phyloP scores from a whole-genome alignment of 768 basidiomycete species.

The Steccherinum ochraceum region DNA sequence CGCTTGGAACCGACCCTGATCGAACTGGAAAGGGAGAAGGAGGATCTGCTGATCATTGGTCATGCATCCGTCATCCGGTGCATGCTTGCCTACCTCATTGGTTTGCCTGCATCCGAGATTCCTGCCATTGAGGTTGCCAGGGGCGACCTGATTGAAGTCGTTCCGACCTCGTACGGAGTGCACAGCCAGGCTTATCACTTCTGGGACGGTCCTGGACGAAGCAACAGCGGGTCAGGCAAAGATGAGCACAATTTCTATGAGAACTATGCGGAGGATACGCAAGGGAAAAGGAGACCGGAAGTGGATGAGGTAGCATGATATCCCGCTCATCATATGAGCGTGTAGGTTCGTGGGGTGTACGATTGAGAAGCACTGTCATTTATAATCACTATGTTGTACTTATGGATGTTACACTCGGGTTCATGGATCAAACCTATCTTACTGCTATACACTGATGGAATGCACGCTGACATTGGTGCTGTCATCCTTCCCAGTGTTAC shows the following conservation, averaged over 20 bases:
- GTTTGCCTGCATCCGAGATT: slow-evolving; percentile 91
- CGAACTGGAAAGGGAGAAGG: slow-evolving; percentile 90
- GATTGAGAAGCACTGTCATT: too few species aligned
- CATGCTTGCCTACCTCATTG: slow-evolving; percentile 87
- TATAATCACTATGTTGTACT: too few species aligned
- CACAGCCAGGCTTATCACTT: slow-evolving; percentile 85
- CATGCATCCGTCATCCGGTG: slow-evolving; percentile 98
- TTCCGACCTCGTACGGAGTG: slow-evolving; percentile 86
- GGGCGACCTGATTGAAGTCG: slow-evolving; percentile 92
- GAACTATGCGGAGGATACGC: slow-evolving; percentile 62
- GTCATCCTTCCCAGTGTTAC: slow-evolving; percentile 11
- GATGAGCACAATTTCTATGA: slow-evolving; percentile 83
- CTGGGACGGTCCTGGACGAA: slow-evolving; percentile 82
- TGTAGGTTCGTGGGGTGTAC: not conserved
- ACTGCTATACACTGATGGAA: not conserved
- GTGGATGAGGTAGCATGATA: slow-evolving; percentile 4
- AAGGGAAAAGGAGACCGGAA: slow-evolving; percentile 26
- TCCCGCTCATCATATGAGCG: too few species aligned
- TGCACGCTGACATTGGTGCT: not conserved
- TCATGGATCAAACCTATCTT: too few species aligned
- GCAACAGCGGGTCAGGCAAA: slow-evolving; percentile 33
- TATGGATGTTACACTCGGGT: too few species aligned
- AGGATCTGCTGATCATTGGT: slow-evolving; percentile 93
- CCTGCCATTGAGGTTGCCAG: slow-evolving; percentile 96
- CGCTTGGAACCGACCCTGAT: slow-evolving; percentile 90